Evolutionary conservation across 2,329 filamentous ascomycete genomes (phyloP).

Genomic region (Thielaviopsis punctulata): DNA sequence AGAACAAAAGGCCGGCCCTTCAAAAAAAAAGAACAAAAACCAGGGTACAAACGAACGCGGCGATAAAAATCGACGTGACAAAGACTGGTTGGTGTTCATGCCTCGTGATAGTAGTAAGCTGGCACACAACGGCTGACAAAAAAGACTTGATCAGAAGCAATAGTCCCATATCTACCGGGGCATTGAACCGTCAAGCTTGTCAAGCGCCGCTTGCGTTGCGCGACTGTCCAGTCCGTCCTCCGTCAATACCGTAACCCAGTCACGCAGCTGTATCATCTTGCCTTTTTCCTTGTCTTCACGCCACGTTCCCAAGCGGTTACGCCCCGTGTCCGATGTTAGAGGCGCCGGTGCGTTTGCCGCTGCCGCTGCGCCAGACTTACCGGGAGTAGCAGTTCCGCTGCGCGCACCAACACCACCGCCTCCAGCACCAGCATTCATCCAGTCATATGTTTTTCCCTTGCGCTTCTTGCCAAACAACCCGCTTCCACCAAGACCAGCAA

Average conservation of each 20-base stretch:
- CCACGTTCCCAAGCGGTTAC: constrained; percentile 53
- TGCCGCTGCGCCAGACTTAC: constrained; percentile 20
- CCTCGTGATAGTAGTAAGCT: background rate
- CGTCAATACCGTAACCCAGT: constrained; percentile 66
- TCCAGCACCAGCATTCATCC: constrained; percentile 45
- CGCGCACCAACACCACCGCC: constrained; percentile 14
- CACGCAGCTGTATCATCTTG: constrained; percentile 64
- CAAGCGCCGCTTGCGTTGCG: constrained; percentile 42
- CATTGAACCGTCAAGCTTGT: constrained; percentile 32
- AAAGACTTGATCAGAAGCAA: background rate
- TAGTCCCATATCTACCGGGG: constrained; percentile 19
- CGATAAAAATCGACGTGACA: background rate
- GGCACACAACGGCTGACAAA: background rate
- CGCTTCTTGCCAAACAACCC: constrained; percentile 40
- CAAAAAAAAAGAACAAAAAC: no score
- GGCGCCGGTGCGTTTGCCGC: constrained; percentile 18
- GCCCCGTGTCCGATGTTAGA: constrained; percentile 36
- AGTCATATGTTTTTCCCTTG: constrained; percentile 51
- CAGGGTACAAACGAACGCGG: background rate
- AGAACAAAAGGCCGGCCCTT: background rate
- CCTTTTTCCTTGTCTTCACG: constrained; percentile 65
- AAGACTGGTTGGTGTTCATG: background rate
- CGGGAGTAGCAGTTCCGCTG: constrained; percentile 36
- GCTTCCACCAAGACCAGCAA: constrained; percentile 45
- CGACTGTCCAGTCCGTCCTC: constrained; percentile 52